Conservation (phyloP, 345 rosid species). For the Brassica incana region DNA sequence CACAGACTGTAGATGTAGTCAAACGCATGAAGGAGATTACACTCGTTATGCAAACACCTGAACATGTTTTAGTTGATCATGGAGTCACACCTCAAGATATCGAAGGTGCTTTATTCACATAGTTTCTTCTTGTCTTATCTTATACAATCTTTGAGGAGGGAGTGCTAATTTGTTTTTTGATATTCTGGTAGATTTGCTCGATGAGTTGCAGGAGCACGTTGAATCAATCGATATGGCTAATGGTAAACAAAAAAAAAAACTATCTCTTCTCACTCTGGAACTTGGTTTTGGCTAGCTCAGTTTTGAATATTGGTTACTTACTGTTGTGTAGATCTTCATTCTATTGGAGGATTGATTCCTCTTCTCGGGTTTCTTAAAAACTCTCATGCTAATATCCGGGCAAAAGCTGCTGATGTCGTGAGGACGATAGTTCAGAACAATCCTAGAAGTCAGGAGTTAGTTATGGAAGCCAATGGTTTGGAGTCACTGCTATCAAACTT, state of each 20-base stretch:
- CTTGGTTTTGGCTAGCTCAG: not conserved
- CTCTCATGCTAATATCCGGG: constrained; percentile 76
- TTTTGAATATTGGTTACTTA: not conserved
- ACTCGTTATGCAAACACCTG: constrained; percentile 80
- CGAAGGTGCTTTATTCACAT: constrained; percentile 53
- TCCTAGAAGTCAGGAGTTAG: constrained; percentile 67
- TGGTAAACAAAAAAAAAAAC: constrained; percentile 12
- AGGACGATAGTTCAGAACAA: constrained; percentile 94
- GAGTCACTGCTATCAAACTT: constrained; percentile 42
- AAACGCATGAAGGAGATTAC: constrained; percentile 95
- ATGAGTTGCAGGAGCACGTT: constrained; percentile 45
- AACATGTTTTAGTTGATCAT: constrained; percentile 72
- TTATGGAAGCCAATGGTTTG: constrained; percentile 55
- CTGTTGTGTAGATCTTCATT: constrained; percentile 35
- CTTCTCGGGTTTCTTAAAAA: constrained; percentile 37
- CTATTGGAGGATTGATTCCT: constrained; percentile 41
- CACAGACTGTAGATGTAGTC: constrained; percentile 75
- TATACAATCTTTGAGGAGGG: not conserved
- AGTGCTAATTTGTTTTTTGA: not conserved
- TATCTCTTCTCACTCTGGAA: not conserved
- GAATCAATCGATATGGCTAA: constrained; percentile 47
- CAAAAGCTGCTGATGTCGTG: constrained; percentile 94
- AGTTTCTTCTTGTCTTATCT: not conserved
- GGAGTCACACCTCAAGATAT: constrained; percentile 77
- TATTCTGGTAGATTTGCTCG: constrained; percentile 36